These are phyloP conservation scores for Candida incommunis DNA, from an alignment of 805 yeast genomes.

Conservation along the genomic window DNA sequence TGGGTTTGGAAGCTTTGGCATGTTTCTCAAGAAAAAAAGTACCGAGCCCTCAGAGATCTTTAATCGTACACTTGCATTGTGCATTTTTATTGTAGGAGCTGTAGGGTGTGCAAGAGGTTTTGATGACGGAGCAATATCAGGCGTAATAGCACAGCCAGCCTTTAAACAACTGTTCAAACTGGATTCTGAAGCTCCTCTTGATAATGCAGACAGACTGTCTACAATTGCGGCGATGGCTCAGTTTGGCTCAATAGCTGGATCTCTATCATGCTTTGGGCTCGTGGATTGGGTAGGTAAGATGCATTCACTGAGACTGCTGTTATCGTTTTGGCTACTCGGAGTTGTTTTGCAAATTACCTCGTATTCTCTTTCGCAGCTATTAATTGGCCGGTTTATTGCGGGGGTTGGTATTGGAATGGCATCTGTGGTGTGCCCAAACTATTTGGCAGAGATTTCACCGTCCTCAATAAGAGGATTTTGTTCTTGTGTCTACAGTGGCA, in stretches of 20 bases:
- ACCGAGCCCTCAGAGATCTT: conserved; percentile 1
- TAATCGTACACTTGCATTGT: conserved; percentile 30
- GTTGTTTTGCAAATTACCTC: conserved; percentile 37
- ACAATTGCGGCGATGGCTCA: conserved; percentile 48
- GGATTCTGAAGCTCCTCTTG: conserved; percentile 19
- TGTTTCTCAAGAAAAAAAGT: background rate
- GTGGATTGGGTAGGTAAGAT: conserved; percentile 40
- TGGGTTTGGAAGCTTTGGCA: no score
- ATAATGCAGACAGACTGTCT: conserved; percentile 34
- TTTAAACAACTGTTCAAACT: conserved; percentile 33
- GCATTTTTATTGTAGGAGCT: conserved; percentile 37
- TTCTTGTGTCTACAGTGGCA: conserved; percentile 40
- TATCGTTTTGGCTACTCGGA: conserved; percentile 31
- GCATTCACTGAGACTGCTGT: conserved; percentile 30
- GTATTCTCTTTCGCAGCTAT: conserved; percentile 25
- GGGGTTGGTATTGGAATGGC: conserved; percentile 47
- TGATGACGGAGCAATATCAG: conserved; percentile 41
- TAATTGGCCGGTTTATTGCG: conserved; percentile 41
- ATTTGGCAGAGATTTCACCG: conserved; percentile 40
- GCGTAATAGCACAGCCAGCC: conserved; percentile 29
- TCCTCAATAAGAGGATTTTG: conserved; percentile 37
- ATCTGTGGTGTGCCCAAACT: conserved; percentile 41
- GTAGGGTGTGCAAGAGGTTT: conserved; percentile 44
- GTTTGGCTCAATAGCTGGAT: conserved; percentile 40
- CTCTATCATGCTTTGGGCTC: conserved; percentile 32